A percentile compares a stretch with the other conserved stretches of the same genome.
These are phyloP conservation scores for Astraeus odoratus DNA, from an alignment of 768 basidiomycete genomes.

Conservation along the genomic window DNA sequence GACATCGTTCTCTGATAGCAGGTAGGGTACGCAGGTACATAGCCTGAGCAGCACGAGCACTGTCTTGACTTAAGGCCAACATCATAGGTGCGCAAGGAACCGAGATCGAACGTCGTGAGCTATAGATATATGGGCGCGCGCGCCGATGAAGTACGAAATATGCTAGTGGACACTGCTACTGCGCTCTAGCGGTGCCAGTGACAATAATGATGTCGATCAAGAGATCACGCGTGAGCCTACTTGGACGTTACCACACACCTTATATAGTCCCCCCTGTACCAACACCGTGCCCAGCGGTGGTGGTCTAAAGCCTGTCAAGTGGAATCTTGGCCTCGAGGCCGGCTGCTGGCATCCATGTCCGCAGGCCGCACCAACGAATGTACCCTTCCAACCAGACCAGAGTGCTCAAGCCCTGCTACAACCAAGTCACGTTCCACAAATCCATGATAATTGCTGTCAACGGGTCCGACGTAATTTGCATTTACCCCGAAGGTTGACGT, in stretches of 20 bases:
- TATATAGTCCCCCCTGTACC: constrained; percentile 2
- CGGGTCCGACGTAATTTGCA: not conserved
- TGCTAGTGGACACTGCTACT: not conserved
- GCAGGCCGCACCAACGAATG: not conserved
- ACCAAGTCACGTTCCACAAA: not conserved
- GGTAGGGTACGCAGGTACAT: constrained; percentile 79
- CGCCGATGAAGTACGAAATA: constrained; percentile 4
- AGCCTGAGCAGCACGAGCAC: constrained; percentile 28
- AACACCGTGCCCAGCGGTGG: not conserved
- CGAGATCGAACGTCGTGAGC: not conserved
- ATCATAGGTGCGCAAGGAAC: not conserved
- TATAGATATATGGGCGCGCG: not conserved
- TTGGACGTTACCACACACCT: not conserved
- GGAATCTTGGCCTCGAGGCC: not conserved
- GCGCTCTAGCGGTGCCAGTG: not conserved
- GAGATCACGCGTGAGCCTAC: not conserved
- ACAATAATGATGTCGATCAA: not conserved
- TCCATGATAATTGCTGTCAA: no score
- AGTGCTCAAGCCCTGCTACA: constrained; percentile 1
- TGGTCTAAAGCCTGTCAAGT: constrained; percentile 1
- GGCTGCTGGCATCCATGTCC: not conserved
- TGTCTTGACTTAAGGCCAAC: constrained; percentile 5
- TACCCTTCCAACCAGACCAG: not conserved
- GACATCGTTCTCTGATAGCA: constrained; percentile 84
- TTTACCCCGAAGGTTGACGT: constrained; percentile 3